Evolutionary conservation across 441 rosid genomes (phyloP).

Genomic region (Dalechampia spathulata): DNA sequence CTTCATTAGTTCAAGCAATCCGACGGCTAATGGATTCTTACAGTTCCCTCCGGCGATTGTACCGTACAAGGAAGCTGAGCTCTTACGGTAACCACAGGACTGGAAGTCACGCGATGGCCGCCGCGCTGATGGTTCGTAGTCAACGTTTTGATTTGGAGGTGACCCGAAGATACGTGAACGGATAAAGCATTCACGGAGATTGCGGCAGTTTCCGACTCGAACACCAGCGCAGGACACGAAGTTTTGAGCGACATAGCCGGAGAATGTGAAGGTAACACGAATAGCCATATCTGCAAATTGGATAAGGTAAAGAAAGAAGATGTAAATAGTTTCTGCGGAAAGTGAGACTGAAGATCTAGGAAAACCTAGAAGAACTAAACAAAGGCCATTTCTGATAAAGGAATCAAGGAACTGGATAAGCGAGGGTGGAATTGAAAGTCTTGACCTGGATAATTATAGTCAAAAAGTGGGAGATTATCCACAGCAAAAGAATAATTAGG

Average conservation of each 20-base stretch:
- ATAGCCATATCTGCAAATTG: conserved; percentile 54
- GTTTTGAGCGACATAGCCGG: conserved; percentile 70
- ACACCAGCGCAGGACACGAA: conserved; percentile 41
- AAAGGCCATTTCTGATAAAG: conserved; percentile 29
- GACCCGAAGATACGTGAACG: conserved; percentile 41
- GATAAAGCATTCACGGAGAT: conserved; percentile 43
- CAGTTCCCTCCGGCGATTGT: conserved; percentile 40
- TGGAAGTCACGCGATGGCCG: conserved; percentile 7
- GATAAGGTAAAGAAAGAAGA: conserved; percentile 36
- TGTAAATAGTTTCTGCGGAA: conserved; percentile 40
- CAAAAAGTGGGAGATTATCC: conserved; percentile 1
- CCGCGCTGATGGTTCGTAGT: conserved; percentile 29
- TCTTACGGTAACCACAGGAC: conserved; percentile 1
- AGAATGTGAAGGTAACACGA: conserved; percentile 57
- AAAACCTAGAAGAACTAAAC: conserved; percentile 28
- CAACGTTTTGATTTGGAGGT: conserved; percentile 30
- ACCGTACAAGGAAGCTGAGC: conserved; percentile 28
- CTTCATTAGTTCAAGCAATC: conserved; percentile 53
- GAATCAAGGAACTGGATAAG: conserved; percentile 25
- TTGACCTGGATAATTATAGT: conserved; percentile 11
- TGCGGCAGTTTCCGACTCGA: conserved; percentile 39
- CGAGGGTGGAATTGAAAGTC: conserved; percentile 27
- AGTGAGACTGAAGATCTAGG: conserved; percentile 19
- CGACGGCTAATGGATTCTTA: conserved; percentile 38
- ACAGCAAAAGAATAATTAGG: not conserved